Evolutionary conservation across 2,329 filamentous ascomycete genomes (phyloP).

Genomic region (Hypoxylon sp.): DNA sequence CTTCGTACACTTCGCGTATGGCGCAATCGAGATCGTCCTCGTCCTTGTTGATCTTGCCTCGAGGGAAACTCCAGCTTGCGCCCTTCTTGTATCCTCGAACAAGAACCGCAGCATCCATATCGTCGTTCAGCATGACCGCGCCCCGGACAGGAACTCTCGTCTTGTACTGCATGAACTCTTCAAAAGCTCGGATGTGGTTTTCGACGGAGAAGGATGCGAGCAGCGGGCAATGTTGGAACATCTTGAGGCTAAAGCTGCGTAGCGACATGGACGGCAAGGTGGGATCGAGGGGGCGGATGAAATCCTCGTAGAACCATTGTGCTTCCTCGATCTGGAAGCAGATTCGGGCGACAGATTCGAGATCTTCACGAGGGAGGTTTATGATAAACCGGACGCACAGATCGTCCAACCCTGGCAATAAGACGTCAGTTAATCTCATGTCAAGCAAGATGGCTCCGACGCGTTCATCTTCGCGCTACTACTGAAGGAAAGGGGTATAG

Average conservation of each 20-base stretch:
- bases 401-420: conserved; percentile 84
- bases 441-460: conserved; percentile 1
- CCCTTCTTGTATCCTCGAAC: conserved; percentile 99
- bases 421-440: conserved; percentile 25
- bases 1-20: conserved; percentile 92
- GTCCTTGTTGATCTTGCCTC: conserved; percentile 98
- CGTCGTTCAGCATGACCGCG: conserved; percentile 88
- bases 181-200: conserved; percentile 82
- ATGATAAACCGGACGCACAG: conserved; percentile 98
- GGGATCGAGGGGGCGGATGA: conserved; percentile 89
- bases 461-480: conserved; percentile 4
- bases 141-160: conserved; percentile 91
- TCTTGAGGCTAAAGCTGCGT: conserved; percentile 83
- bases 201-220: conserved; percentile 81
- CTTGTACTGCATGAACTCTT: conserved; percentile 94
- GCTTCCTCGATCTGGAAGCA: conserved; percentile 99
- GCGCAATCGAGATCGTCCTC: conserved; percentile 95
- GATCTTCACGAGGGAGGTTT: conserved; percentile 91
- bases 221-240: conserved; percentile 93
- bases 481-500: background rate
- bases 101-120: conserved; percentile 92
- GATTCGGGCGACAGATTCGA: conserved; percentile 88
- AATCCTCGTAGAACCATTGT: conserved; percentile 99
- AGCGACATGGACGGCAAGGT: conserved; percentile 85
- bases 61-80: conserved; percentile 94